phyloP scores from a whole-genome alignment of 192 early-diverging fungal species.

The Geranomyces michiganensis region DNA sequence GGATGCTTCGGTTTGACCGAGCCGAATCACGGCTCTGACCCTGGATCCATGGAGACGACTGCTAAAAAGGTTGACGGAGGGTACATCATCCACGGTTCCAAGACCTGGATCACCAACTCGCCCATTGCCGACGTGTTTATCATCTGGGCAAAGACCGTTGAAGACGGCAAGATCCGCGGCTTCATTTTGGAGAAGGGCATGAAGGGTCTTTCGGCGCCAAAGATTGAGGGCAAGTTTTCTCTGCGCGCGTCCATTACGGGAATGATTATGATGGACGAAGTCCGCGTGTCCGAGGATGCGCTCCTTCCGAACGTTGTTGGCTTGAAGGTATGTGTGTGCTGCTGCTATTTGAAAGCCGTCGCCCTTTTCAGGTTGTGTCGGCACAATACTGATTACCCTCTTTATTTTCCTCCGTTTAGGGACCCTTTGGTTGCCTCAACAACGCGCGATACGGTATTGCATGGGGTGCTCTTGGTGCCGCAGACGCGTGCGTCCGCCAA shows the following conservation, averaged over 20 bases:
- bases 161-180: constrained; percentile 86
- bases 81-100: constrained; percentile 84
- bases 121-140: constrained; percentile 97
- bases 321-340: constrained; percentile 45
- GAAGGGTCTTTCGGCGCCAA: constrained; percentile 85
- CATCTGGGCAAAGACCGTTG: constrained; percentile 86
- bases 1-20: constrained; percentile 97
- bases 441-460: constrained; percentile 96
- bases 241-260: constrained; percentile 92
- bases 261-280: constrained; percentile 99
- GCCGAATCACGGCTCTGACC: constrained; percentile 97
- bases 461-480: constrained; percentile 95
- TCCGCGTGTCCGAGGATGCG: constrained; percentile 88
- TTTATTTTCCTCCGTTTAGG: constrained; percentile 53
- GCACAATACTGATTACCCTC: neutral
- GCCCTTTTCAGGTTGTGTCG: too few species aligned
- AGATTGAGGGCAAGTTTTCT: constrained; percentile 94
- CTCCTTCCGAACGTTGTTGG: constrained; percentile 89
- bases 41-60: constrained; percentile 88
- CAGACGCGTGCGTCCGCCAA: constrained; percentile 86
- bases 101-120: constrained; percentile 99
- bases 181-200: constrained; percentile 94
- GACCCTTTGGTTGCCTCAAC: constrained; percentile 97
- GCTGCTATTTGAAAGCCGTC: neutral
- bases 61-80: constrained; percentile 71